These are phyloP conservation scores for Tylopilus sp. DNA, from an alignment of 768 basidiomycete species.

Conservation along the genomic window DNA sequence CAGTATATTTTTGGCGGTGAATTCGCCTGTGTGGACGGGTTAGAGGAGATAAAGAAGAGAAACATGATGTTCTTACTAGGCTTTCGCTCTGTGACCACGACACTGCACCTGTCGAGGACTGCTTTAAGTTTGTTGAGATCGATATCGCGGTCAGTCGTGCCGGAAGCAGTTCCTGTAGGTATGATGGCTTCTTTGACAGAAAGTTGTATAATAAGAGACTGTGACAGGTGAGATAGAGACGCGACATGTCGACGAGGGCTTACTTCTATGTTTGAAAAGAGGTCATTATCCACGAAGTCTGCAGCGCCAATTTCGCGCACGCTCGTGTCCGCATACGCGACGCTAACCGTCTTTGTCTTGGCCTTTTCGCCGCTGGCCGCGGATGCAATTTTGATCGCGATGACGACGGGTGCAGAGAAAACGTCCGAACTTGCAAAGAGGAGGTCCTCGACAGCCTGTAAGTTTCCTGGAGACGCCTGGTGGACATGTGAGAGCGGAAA, in stretches of 20 bases:
- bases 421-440: slow-evolving; percentile 83
- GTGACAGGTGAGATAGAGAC: not conserved
- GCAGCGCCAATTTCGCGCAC: slow-evolving; percentile 81
- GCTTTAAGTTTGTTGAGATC: slow-evolving; percentile 85
- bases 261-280: slow-evolving; percentile 95
- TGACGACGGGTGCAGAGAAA: slow-evolving; percentile 78
- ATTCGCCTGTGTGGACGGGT: slow-evolving; percentile 60
- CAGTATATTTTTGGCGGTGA: slow-evolving; percentile 71
- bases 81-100: slow-evolving; percentile 88
- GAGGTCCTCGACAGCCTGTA: slow-evolving; percentile 74
- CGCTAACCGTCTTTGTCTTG: slow-evolving; percentile 71
- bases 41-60: not conserved
- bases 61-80: slow-evolving; percentile 50
- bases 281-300: slow-evolving; percentile 91
- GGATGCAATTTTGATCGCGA: slow-evolving; percentile 78
- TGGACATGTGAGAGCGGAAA: slow-evolving; percentile 12
- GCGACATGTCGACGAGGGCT: slow-evolving; percentile 6
- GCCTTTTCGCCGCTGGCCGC: slow-evolving; percentile 49
- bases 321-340: slow-evolving; percentile 91
- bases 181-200: slow-evolving; percentile 96
- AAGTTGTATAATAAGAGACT: slow-evolving; percentile 94
- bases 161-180: slow-evolving; percentile 66
- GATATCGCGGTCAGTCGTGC: slow-evolving; percentile 76
- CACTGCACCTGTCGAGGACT: slow-evolving; percentile 85
- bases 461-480: slow-evolving; percentile 74